Base-by-base conservation (phyloP, 2,329 filamentous ascomycete genomes). In the Cladosporium halotolerans region DNA sequence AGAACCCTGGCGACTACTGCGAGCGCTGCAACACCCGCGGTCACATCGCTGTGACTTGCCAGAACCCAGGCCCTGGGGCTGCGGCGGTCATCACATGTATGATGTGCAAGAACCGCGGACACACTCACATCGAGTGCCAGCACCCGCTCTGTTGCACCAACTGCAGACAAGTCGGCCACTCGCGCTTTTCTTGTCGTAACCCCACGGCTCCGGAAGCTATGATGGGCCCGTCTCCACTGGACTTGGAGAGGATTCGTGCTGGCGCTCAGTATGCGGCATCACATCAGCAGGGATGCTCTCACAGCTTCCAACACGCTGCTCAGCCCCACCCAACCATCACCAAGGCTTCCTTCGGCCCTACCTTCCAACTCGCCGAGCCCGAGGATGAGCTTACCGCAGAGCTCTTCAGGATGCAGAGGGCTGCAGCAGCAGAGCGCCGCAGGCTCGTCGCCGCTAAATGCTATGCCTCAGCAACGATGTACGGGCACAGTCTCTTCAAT, bases 1-100 rank as follows among this genome's bases (percentile, higher is more conserved):
- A 10, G 3, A 39, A 39, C 16, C 16, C 14, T 7, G 31, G 31
- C 2, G 38, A 44, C 47, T 51, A 51, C 40, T 51, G 47, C 47
- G 47, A 51, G 16, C 14, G 18, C 31, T 51, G 47, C 47, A 51
- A 51, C 18, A 7, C 13, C 23, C 9, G 19, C 16, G 47, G 47
- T 18, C 47, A 51, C 47, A 14, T 4, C 32, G 44, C 44, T 33
- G 10, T 38, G 31, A 36, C 10, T 32, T 46, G 44, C 16, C 5
- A 18, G 28, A 11, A n/a, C 36, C 36, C 36, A n/a, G 11, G 10
- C 4, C 13, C 44, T 16, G 16, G 23, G 23, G 16, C 10, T 46
- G 11, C 7, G 6, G 14, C 32, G 28, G 18, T 34, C 39, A 36
- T 51, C 8, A 44, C 4, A 14, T 51, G 47, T 32, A 2, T 34